These are phyloP conservation scores for Sanghuangporus weigelae DNA, from an alignment of 1,284 basidiomycete genomes.

Conservation along the genomic window DNA sequence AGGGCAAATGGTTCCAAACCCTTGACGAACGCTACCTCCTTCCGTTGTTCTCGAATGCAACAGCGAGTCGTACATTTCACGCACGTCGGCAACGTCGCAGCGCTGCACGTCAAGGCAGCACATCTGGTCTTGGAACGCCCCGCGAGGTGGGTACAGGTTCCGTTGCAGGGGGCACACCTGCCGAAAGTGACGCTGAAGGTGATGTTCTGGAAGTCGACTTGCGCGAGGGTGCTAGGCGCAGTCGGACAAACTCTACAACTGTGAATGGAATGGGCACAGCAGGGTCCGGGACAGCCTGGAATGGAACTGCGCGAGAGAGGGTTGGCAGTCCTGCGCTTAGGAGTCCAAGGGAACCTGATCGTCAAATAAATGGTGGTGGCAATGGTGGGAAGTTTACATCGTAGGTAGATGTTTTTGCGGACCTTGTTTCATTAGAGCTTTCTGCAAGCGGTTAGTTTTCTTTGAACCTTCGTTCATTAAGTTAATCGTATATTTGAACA, in stretches of 20 bases:
- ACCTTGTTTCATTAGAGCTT: background rate
- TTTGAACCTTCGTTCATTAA: background rate
- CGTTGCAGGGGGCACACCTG: conserved; percentile 1
- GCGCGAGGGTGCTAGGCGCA: background rate
- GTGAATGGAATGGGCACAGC: background rate
- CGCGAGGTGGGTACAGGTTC: background rate
- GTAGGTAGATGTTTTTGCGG: background rate
- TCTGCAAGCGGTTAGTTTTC: background rate
- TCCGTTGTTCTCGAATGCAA: conserved; percentile 93
- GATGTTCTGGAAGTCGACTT: conserved; percentile 14
- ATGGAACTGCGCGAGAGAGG: conserved; percentile 9
- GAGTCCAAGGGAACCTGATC: conserved; percentile 12
- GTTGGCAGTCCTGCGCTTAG: conserved; percentile 15
- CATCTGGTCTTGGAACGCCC: background rate
- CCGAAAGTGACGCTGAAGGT: conserved; percentile 14
- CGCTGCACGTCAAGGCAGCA: conserved; percentile 15
- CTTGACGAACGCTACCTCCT: conserved; percentile 93
- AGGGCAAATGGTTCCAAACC: conserved; percentile 93
- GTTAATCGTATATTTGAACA: background rate
- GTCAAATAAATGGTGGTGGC: background rate
- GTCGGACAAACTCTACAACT: background rate
- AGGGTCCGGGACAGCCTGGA: background rate
- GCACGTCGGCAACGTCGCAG: conserved; percentile 63
- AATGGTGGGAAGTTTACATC: conserved; percentile 6
- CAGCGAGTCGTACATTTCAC: conserved; percentile 83